Evolutionary conservation across 2,329 filamentous ascomycete genomes (phyloP), one percentile per base, ranked within the genome.

Genomic region (Alternaria novae-zelandiae): DNA sequence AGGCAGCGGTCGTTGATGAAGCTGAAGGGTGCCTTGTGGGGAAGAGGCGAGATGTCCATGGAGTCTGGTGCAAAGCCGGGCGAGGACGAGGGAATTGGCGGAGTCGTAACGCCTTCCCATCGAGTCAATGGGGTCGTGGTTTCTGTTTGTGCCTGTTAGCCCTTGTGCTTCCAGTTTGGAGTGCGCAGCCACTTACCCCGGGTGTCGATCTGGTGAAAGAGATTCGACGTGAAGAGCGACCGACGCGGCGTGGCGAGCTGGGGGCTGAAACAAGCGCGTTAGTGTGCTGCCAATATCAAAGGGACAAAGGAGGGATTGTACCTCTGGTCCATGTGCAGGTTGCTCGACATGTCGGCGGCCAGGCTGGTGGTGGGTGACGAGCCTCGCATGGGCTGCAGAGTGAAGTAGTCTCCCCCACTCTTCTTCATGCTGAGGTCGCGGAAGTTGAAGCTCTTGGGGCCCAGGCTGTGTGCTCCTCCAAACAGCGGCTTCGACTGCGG

Each of bases 311-410:
- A 41, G 32, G 56, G 57, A 41, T 36, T 23, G 71, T 85, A 97
- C 95, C 94, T 97, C 77, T 91, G 93, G 81, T 97, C 94, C 79
- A 98, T 92, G 78, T 95, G 92, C 79, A 98, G 97, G 84, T 98
- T 99, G 79, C 97, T 94, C 62, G 94, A 97, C 73, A 98, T 86
- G 82, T 99, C 96, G 66, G 94, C 94, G 45, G 94, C 95, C 71
- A 99, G 84, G 76, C 93, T 97, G 56, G 93, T 90, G 36, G 94
- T 94, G 6, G 96, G 96, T 60, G 96, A 99, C 20, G 94, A 97
- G 53, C 93, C 93, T 70, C 89, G 89, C 74, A 93, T 85, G 56
- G 91, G 87, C 78, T 92, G 94, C 73, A 91, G 81, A 74, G 86
- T 90, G 83, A 98, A 97, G 83, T 96, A 97, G 80, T 97, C 94